Evolutionary conservation across 2,329 filamentous ascomycete genomes (phyloP).

Genomic region (Elsinoe arachidis): DNA sequence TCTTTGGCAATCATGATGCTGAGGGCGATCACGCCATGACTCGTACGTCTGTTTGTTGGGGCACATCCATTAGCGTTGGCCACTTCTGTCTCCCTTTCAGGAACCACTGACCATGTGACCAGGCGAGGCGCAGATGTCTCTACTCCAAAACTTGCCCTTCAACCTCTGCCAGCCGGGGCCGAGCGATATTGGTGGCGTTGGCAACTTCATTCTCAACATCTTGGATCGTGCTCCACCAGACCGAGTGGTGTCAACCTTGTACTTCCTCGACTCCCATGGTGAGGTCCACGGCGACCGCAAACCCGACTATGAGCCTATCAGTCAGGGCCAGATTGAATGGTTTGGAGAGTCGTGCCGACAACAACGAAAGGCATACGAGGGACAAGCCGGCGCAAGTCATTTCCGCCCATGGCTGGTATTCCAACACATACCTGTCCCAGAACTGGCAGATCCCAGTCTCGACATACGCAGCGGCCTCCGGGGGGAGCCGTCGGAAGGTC

Average conservation of each 20-base stretch:
- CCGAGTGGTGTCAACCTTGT: slow-evolving; percentile 88
- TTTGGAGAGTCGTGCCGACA: slow-evolving; percentile 51
- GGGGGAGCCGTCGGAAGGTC: slow-evolving; percentile 79
- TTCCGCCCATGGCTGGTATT: slow-evolving; percentile 94
- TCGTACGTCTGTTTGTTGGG: neutral
- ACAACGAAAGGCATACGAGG: slow-evolving; percentile 64
- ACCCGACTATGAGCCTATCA: slow-evolving; percentile 95
- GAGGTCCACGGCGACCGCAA: slow-evolving; percentile 88
- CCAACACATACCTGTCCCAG: slow-evolving; percentile 91
- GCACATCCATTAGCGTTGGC: too few species aligned
- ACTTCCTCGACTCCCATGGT: slow-evolving; percentile 84
- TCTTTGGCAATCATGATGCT: slow-evolving; percentile 97
- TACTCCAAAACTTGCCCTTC: slow-evolving; percentile 80
- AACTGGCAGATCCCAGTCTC: slow-evolving; percentile 61
- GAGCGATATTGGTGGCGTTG: slow-evolving; percentile 74
- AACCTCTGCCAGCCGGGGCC: slow-evolving; percentile 78
- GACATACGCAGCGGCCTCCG: slow-evolving; percentile 56
- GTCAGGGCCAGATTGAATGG: slow-evolving; percentile 89
- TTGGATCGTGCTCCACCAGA: slow-evolving; percentile 68
- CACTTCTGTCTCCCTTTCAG: too few species aligned
- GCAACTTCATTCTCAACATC: slow-evolving; percentile 91
- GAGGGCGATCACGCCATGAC: slow-evolving; percentile 46
- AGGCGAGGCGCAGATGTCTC: slow-evolving; percentile 71
- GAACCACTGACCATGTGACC: too few species aligned
- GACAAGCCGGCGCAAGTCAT: slow-evolving; percentile 67